A percentile compares a stretch with the other conserved stretches of the same genome.
These are phyloP conservation scores for Penicillium italicum DNA, from an alignment of 2,329 filamentous ascomycete genomes.

Conservation along the genomic window DNA sequence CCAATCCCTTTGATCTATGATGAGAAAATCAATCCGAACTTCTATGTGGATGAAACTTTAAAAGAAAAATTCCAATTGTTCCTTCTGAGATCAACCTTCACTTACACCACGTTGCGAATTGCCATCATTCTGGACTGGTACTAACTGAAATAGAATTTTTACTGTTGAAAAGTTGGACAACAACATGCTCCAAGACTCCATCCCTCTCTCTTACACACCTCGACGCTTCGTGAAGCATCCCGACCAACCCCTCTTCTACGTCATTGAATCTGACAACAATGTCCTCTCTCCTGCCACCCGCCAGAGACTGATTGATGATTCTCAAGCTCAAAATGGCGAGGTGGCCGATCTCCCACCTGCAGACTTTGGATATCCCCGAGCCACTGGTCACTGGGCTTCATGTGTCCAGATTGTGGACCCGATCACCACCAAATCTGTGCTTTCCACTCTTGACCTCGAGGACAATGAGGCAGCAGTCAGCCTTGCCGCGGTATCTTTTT, in stretches of 20 bases:
- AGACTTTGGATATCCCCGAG: slow-evolving; percentile 86
- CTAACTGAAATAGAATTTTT: slow-evolving; percentile 64
- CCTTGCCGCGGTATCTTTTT: slow-evolving; percentile 77
- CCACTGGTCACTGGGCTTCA: slow-evolving; percentile 85
- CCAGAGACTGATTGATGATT: slow-evolving; percentile 69
- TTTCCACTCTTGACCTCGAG: slow-evolving; percentile 75
- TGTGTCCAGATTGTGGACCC: slow-evolving; percentile 93
- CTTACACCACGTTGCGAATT: not conserved
- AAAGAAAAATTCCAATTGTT: slow-evolving; percentile 74
- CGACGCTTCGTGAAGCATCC: slow-evolving; percentile 84
- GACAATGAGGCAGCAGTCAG: slow-evolving; percentile 92
- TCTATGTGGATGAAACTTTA: slow-evolving; percentile 47
- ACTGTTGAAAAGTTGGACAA: slow-evolving; percentile 81
- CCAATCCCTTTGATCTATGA: slow-evolving; percentile 39
- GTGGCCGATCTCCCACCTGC: slow-evolving; percentile 66
- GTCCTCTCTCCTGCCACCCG: slow-evolving; percentile 77
- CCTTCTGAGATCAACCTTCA: slow-evolving; percentile 68
- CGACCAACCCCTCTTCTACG: slow-evolving; percentile 84
- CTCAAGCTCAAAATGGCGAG: slow-evolving; percentile 67
- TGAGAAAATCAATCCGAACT: slow-evolving; percentile 41
- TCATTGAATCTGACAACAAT: slow-evolving; percentile 90
- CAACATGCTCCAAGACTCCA: slow-evolving; percentile 80
- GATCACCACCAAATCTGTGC: slow-evolving; percentile 65
- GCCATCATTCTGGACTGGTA: slow-evolving; percentile 1
- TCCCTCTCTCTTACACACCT: slow-evolving; percentile 85